Base-by-base conservation (phyloP, 768 basidiomycete genomes). In the Suillus paluster region DNA sequence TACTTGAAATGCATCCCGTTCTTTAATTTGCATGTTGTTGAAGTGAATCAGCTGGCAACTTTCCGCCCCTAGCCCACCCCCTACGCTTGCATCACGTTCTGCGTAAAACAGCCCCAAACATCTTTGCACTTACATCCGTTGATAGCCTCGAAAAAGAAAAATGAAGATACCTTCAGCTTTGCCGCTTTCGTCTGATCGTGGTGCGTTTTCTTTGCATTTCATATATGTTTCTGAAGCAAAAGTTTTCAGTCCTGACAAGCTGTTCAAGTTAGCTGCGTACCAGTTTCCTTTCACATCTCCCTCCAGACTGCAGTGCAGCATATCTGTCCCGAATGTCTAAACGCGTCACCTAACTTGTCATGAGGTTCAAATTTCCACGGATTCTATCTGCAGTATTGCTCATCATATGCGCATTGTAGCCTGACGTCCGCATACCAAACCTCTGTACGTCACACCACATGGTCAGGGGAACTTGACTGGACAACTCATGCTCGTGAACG, bases 211-310 rank as follows among this genome's bases (percentile, higher is more conserved):
- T n/a, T 44, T 36, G 38, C 9, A 11, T 21, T 23, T 17, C 15
- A 3, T 38, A 5, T 55, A 38, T 0, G 11, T 25, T 19, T 38
- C 15, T 55, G 19, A 55, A 38, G 34, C 15, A 4, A 17, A 23
- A 7, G 34, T 25, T 1, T 23, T 12, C 30, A 30, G 30, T 30
- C 3, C 30, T 6, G 30, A 30, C 6, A 6, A 30, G 30, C 30
- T 30, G 30, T 30, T 86, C 77, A 92, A 92, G 73, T 82, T 89
- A 1, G 85, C 89, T 10, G 86, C 87, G 9, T 91, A 89, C 67
- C 80, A n/a, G n/a, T n/a, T 93, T 61, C 88, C 90, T 30, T 30
- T 30, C 4, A 30, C 30, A 30, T 6, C 30, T 30, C 30, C 30
- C 30, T 30, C 30, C 30, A 30, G 30, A 30, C 30, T 3, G 30